phyloP scores from a whole-genome alignment of 257 asterid genomes.

The Gentiana straminea region DNA sequence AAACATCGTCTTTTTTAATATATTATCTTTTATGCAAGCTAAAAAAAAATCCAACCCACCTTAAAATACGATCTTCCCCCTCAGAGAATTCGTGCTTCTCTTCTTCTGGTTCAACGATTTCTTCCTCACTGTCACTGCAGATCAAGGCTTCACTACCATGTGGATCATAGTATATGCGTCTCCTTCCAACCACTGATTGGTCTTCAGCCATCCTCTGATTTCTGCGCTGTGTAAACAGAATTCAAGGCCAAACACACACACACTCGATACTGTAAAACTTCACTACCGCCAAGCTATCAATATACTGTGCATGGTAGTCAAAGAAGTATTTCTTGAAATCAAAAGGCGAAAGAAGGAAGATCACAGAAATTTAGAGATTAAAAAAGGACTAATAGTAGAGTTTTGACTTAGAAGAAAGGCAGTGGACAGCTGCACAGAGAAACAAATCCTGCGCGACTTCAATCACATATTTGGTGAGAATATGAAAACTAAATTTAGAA shows the following conservation, averaged over 20 bases:
- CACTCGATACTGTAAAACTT: no score
- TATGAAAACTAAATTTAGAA: no score
- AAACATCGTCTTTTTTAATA: background rate
- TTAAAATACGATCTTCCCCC: conserved; percentile 68
- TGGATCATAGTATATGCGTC: conserved; percentile 84
- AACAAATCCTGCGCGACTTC: no score
- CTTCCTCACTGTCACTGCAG: conserved; percentile 99
- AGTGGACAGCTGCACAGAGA: background rate
- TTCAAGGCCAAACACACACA: conserved; percentile 16
- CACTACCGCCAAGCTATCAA: no score
- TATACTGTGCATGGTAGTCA: no score
- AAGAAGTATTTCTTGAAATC: no score
- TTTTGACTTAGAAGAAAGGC: conserved; percentile 2
- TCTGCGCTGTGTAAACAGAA: conserved; percentile 54
- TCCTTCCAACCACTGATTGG: conserved; percentile 83
- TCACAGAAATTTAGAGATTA: background rate
- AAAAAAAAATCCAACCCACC: conserved; percentile 21
- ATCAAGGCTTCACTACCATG: conserved; percentile 87
- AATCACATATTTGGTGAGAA: no score
- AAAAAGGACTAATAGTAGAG: background rate
- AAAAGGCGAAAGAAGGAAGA: background rate
- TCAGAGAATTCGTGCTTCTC: conserved; percentile 70
- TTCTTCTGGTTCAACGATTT: conserved; percentile 41
- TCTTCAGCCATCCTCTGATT: conserved; percentile 98
- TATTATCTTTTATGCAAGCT: no score